Evolutionary conservation across 2,329 filamentous ascomycete genomes (phyloP), one percentile per base, ranked within the genome.

Genomic region (Talaromyces verruculosus): DNA sequence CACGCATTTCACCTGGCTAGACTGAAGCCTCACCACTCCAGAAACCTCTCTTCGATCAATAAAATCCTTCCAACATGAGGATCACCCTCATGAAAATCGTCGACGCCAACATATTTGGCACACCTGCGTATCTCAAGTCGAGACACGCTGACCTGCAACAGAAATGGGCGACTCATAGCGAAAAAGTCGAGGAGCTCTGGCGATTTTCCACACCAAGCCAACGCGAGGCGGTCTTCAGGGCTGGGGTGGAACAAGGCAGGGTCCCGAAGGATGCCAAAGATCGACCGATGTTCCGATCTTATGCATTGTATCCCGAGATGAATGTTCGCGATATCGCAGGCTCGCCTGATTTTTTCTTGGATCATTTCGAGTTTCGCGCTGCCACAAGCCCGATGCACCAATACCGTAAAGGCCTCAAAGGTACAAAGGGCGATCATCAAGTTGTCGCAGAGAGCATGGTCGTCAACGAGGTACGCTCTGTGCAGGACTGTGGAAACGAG

Each of bases 301-400:
- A 37, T n/a, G 30, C 28, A 19, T n/a, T 62, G 25, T 15, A 25
- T 2, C 39, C 60, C 6, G 60, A 62, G 25, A 39, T 47, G 45
- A 62, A 62, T n/a, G n/a, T 49, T 28, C 60, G 28, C 15, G 60
- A 62, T 11, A 47, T 62, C 28, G 25, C 17, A 25, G 7, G 19
- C 28, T 37, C n/a, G 5, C 30, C 60, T 25, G 60, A 62, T 11
- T n/a, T 37, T n/a, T 51, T 62, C 25, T 30, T 62, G 41, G 43
- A 51, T 37, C 41, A 49, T 51, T 62, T 51, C n/a, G 33, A 51
- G 43, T 51, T 49, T 28, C 60, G 60, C 25, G 60, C 60, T 37
- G 22, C 30, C 1, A 51, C 60, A 15, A 6, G 33, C 15, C 60
- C 51, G 25, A 49, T 5, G 41, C 25, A 62, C 5, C 60, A 62